Conservation (phyloP, 2,329 filamentous ascomycete species). For the Hyphodiscus sp. region DNA sequence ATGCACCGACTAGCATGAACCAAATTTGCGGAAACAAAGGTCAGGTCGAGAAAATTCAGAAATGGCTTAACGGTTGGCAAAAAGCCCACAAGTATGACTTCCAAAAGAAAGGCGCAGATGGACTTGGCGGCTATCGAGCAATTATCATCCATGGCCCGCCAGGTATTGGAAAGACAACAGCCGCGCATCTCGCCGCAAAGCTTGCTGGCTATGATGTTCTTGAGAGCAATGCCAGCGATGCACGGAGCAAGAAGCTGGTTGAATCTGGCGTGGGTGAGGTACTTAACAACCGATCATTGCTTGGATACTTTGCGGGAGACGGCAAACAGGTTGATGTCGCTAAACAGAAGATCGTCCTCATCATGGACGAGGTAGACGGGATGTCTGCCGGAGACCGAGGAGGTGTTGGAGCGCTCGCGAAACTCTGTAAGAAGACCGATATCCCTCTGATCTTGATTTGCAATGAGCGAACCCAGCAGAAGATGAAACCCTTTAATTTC, state of each 20-base stretch:
- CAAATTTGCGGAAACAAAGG: constrained; percentile 96
- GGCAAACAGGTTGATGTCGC: constrained; percentile 70
- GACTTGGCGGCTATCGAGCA: constrained; percentile 75
- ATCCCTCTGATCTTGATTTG: constrained; percentile 96
- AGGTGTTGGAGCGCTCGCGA: constrained; percentile 88
- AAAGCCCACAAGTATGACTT: constrained; percentile 76
- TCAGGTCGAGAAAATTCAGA: constrained; percentile 81
- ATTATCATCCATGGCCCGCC: constrained; percentile 93
- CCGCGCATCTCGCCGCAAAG: constrained; percentile 88
- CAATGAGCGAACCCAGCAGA: constrained; percentile 85
- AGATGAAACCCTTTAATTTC: constrained; percentile 97
- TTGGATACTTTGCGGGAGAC: constrained; percentile 83
- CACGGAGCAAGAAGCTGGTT: constrained; percentile 91
- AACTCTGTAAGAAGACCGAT: constrained; percentile 90
- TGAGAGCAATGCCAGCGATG: constrained; percentile 93
- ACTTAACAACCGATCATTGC: constrained; percentile 85
- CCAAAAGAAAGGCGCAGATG: constrained; percentile 75
- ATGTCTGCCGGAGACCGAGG: constrained; percentile 97
- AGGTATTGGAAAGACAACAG: constrained; percentile 95
- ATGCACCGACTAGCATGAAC: constrained; percentile 75
- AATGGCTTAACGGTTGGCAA: constrained; percentile 78
- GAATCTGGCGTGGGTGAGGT: constrained; percentile 84
- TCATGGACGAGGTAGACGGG: constrained; percentile 99
- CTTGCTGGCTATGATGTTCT: constrained; percentile 89
- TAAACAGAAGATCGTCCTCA: constrained; percentile 90